Evolutionary conservation across 495 filamentous ascomycete genomes (phyloP), one percentile per base, ranked within the genome.

Genomic region (Aspergillus incahuasiensis): DNA sequence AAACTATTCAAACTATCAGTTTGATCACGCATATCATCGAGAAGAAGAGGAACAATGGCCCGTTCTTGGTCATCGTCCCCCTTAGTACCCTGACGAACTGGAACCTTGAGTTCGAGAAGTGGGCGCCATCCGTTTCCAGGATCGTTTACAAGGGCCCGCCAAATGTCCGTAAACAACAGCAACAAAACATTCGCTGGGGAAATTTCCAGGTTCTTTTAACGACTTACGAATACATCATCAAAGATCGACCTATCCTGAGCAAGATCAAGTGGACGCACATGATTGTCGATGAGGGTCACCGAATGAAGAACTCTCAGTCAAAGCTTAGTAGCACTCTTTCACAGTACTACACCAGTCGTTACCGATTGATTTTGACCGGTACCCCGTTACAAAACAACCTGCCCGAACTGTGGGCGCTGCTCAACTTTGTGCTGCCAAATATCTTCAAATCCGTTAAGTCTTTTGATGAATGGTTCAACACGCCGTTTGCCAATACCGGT

Each of bases 401-500:
- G 16, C 87, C 91, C 11, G 94, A 98, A 63, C 77, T 98, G 60
- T 98, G 94, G 94, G 87, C 95, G 38, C 83, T 97, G 70, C 86
- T 98, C 61, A 98, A 98, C 71, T 98, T 98, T 70, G 95, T 97
- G 20, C 80, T 98, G 20, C 94, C 94, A 8, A 97, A 89, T 57
- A 98, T 98, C 61, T 98, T 98, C 85, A 98, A 98, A 67, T 97
- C 95, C 0, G 92, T 95, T 44, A 97, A 96, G 72, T 96, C 91
- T 8, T 98, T 98, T 63, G 94, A 98, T 70, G 94, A 98, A 69
- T 98, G 94, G 94, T 98, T 98, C 80, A 97, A 97, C 71, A 97
- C 94, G 3, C 94, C 94, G 0, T 98, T 98, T 68, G 95, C 95
- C 47, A 98, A 98, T 71, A 97, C 95, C 9, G 94, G 94, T 72